These are phyloP conservation scores for Fusarium kyushuense DNA, from an alignment of 2,329 filamentous ascomycete genomes.

Conservation along the genomic window DNA sequence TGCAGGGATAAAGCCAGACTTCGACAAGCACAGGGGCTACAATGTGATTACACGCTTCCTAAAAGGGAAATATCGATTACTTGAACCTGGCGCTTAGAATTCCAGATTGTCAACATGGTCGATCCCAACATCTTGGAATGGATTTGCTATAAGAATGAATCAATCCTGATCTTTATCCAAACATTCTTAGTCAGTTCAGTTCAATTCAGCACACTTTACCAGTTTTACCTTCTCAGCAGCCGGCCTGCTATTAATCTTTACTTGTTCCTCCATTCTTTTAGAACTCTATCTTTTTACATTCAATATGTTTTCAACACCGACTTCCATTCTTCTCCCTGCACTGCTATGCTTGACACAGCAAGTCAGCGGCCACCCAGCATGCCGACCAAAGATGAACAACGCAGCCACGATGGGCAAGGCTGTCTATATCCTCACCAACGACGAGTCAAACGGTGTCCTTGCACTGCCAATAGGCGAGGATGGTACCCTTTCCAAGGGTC, in stretches of 20 bases:
- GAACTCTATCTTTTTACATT: rapidly evolving
- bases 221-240: slow-evolving; percentile 12
- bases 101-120: too few relatives aligned
- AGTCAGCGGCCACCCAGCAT: slow-evolving; percentile 17
- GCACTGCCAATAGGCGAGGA: slow-evolving; percentile 61
- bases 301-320: neutral
- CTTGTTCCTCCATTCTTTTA: neutral
- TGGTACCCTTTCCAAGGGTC: slow-evolving; percentile 60
- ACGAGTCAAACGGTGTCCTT: slow-evolving; percentile 61
- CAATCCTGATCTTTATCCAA: neutral
- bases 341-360: neutral
- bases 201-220: neutral
- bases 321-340: neutral
- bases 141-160: neutral
- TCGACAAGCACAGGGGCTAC: neutral
- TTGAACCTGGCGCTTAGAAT: neutral
- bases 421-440: slow-evolving; percentile 69
- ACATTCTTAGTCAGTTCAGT: neutral
- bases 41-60: neutral
- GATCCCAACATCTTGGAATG: rapidly evolving
- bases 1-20: neutral
- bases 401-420: slow-evolving; percentile 54
- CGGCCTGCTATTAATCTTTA: neutral
- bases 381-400: slow-evolving; percentile 3
- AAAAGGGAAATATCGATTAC: slow-evolving; percentile 19